Percentiles rank a stretch among this genome's conserved stretches.
phyloP scores from a whole-genome alignment of 2,329 filamentous ascomycete species.

The Ophiobolus disseminans region DNA sequence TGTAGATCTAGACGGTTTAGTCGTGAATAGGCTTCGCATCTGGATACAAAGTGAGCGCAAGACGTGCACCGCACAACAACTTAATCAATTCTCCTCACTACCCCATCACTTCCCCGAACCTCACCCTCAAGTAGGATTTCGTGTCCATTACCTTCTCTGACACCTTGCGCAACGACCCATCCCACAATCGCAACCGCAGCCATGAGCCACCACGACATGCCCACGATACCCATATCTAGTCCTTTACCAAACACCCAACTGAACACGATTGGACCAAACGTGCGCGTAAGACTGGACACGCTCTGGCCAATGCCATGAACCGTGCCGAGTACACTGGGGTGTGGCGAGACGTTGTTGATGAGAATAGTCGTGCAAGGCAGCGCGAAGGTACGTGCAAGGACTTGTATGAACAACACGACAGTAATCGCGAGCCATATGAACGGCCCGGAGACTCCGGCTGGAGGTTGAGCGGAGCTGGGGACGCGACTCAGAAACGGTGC shows the following conservation, averaged over 20 bases:
- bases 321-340: conserved; percentile 62
- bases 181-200: conserved; percentile 59
- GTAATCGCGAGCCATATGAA: conserved; percentile 54
- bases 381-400: conserved; percentile 58
- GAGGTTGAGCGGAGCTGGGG: conserved; percentile 49
- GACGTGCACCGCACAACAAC: too few relatives aligned
- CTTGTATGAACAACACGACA: conserved; percentile 53
- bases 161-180: conserved; percentile 60
- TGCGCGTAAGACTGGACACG: conserved; percentile 64
- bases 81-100: conserved; percentile 23
- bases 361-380: conserved; percentile 66
- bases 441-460: conserved; percentile 49
- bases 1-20: conserved; percentile 4
- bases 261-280: conserved; percentile 66
- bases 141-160: conserved; percentile 69
- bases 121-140: conserved; percentile 71
- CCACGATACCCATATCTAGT: conserved; percentile 63
- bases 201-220: conserved; percentile 66
- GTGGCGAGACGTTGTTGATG: conserved; percentile 58
- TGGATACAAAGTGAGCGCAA: background rate
- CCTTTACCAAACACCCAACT: conserved; percentile 68
- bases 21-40: too few relatives aligned
- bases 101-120: conserved; percentile 53
- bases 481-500: conserved; percentile 54
- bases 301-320: conserved; percentile 67